A percentile compares a stretch with the other conserved stretches of the same genome.
Conservation (phyloP, 257 asterid genomes). For the Solanum tacnaense region DNA sequence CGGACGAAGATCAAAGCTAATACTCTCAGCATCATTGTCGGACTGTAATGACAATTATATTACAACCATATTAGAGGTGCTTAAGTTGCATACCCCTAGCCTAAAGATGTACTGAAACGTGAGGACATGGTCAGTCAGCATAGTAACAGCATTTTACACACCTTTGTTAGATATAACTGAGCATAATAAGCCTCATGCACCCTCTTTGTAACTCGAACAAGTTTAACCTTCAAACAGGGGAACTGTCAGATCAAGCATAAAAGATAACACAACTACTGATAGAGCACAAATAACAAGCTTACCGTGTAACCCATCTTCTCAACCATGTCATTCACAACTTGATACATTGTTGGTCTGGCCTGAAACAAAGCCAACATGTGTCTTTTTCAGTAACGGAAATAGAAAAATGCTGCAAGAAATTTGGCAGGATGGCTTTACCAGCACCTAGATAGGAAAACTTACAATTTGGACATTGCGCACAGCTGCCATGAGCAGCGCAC, state of each 20-base stretch:
- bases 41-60: slow-evolving; percentile 30
- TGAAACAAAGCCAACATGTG: slow-evolving; percentile 16
- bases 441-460: slow-evolving; percentile 12
- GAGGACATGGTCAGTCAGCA: not conserved
- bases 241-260: not conserved
- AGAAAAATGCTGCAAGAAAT: not conserved
- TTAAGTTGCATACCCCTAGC: not conserved
- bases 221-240: slow-evolving; percentile 50
- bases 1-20: slow-evolving; percentile 88
- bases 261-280: not conserved
- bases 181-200: slow-evolving; percentile 96
- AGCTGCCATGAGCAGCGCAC: slow-evolving; percentile 95
- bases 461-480: slow-evolving; percentile 89
- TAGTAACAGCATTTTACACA: slow-evolving; percentile 2
- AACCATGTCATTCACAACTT: slow-evolving; percentile 82
- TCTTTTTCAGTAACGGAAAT: not conserved
- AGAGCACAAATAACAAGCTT: slow-evolving; percentile 13
- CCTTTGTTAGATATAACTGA: slow-evolving; percentile 75
- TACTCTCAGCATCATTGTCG: slow-evolving; percentile 57
- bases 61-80: not conserved
- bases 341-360: slow-evolving; percentile 97
- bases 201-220: slow-evolving; percentile 92
- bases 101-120: not conserved
- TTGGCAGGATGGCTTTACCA: not conserved
- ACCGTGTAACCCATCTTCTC: slow-evolving; percentile 95